Base-by-base conservation (phyloP, 768 basidiomycete genomes). In the Myochromella boudieri region DNA sequence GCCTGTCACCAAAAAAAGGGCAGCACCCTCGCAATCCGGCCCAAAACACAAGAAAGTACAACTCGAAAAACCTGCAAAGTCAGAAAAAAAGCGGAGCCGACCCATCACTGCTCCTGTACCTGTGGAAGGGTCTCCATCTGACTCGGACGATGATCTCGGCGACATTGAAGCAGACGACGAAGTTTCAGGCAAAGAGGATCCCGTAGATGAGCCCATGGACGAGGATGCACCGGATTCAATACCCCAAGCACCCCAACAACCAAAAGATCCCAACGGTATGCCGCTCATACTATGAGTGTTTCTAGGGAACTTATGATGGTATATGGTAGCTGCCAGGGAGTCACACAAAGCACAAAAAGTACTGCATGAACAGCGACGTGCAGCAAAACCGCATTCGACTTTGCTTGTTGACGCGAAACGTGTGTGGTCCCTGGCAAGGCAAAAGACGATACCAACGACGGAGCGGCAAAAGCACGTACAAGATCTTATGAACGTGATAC, bases 381-480 rank as follows among this genome's bases (percentile, higher is more conserved):
- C 87, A 0, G 76, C 85, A 2, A 92, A 89, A 64, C 90, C 89
- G 0, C 81, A 93, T 61, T 85, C 87, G 0, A 68, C 72, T 6
- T 63, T 93, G 1, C 77, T 93, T 25, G 63, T 64, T 8, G 77
- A 85, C 44, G 89, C 90, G 27, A 92, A 94, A 64, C 74, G 74
- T 10, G 71, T 87, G 8, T 94, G 91, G 91, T 77, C 82, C 1
- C 74, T 82, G 12, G 86, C 86, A 1, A 80, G 83, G 45, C 79
- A 87, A 65, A 87, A 85, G 66, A 80, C 81, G 38, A 75, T 93
- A 29, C 67, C 82, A 0, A 68, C 83, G 17, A 65, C 79, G 20
- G 87, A 95, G 57, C 81, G 93, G 18, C 81, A 84, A 53, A 81
- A 83, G 55, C 82, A 91, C 39, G 71, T 95, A 48, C 70, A 76